These are phyloP conservation scores for Anthostomella pinea DNA, from an alignment of 2,329 filamentous ascomycete species.

Conservation along the genomic window DNA sequence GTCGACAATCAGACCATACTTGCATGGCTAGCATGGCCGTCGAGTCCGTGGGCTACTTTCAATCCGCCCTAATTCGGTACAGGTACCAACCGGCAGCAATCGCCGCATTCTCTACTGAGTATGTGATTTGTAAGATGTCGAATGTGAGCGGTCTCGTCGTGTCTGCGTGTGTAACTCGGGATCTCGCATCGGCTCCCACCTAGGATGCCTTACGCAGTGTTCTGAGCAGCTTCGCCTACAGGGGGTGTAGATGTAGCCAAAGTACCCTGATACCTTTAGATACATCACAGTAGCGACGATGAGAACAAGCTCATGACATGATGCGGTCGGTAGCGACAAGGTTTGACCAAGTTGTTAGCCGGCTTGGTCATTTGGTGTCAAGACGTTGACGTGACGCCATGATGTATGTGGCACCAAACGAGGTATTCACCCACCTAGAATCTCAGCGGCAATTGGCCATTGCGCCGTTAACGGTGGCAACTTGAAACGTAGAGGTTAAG, in stretches of 20 bases:
- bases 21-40: slow-evolving; percentile 7
- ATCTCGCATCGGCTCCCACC: slow-evolving; percentile 4
- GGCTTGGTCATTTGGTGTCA: background rate
- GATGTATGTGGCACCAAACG: background rate
- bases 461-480: slow-evolving; percentile 1
- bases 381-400: slow-evolving; percentile 1
- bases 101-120: too few relatives aligned
- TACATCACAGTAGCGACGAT: too few relatives aligned
- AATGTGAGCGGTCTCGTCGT: too few relatives aligned
- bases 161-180: background rate
- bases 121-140: background rate
- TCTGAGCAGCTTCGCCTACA: background rate
- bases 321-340: too few relatives aligned
- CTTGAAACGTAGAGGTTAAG: slow-evolving; percentile 4
- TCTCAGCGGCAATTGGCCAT: background rate
- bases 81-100: too few relatives aligned
- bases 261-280: too few relatives aligned
- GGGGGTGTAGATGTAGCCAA: too few relatives aligned
- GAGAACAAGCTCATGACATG: too few relatives aligned
- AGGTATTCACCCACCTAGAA: background rate
- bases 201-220: background rate
- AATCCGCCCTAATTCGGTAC: too few relatives aligned
- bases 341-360: background rate
- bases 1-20: slow-evolving; percentile 10
- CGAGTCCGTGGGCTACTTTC: slow-evolving; percentile 9